phyloP scores from a whole-genome alignment of 176 grass and related monocot species.

The Bromus sterilis region DNA sequence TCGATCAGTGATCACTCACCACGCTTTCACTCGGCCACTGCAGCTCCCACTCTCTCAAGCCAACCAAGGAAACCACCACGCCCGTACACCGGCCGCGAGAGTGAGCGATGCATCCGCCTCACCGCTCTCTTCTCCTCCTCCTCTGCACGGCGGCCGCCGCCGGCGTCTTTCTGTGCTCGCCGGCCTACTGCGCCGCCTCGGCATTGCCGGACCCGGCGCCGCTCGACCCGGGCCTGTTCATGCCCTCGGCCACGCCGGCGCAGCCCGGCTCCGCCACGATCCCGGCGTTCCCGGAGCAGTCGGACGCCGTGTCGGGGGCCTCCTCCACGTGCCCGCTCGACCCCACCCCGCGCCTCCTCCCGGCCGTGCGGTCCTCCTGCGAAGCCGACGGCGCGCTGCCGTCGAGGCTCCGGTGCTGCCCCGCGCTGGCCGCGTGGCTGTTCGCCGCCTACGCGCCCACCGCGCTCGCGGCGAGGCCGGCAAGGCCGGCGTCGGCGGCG shows the following conservation, averaged over 20 bases:
- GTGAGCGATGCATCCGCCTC: conserved; percentile 15
- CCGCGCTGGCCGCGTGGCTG: conserved; percentile 73
- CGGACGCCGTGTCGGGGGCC: conserved; percentile 33
- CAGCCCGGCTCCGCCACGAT: conserved; percentile 47
- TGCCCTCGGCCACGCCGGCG: conserved; percentile 32
- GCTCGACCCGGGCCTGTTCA: conserved; percentile 42
- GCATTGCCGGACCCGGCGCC: conserved; percentile 34
- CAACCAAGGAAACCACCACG: not conserved
- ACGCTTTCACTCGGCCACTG: not conserved
- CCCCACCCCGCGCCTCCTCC: conserved; percentile 48
- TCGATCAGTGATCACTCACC: conserved; percentile 15
- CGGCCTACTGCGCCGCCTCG: not conserved
- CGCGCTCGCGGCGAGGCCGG: conserved; percentile 27
- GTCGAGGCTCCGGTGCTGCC: conserved; percentile 68
- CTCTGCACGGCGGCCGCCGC: conserved; percentile 12
- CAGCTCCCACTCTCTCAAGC: not conserved
- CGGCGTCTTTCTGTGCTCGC: not conserved
- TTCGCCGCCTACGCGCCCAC: conserved; percentile 76
- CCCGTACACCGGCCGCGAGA: not conserved
- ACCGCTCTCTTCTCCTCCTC: conserved; percentile 5
- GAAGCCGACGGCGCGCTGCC: conserved; percentile 3
- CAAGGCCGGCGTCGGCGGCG: not conserved
- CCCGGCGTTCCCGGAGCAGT: conserved; percentile 98
- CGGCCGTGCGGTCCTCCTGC: conserved; percentile 55
- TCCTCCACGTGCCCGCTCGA: conserved; percentile 68